These are phyloP conservation scores for Taphrina populina DNA, from an alignment of 1,139 yeast genomes.

Conservation along the genomic window DNA sequence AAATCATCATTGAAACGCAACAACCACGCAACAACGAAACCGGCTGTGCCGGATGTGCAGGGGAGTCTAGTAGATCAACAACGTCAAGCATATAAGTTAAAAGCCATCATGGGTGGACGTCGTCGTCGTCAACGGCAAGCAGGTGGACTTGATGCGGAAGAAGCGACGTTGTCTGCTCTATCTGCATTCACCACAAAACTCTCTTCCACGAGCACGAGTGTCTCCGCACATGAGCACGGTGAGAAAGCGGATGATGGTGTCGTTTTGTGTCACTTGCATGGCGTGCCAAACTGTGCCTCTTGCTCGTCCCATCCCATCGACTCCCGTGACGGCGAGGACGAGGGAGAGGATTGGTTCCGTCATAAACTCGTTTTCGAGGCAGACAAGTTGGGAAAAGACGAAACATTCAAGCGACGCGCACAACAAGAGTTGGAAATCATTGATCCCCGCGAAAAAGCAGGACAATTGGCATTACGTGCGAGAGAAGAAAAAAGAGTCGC, in stretches of 20 bases:
- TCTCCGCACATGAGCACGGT: constrained; percentile 1
- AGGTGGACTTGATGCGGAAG: constrained; percentile 34
- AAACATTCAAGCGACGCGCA: constrained; percentile 15
- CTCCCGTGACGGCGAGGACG: constrained; percentile 40
- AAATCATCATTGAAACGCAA: constrained; percentile 20
- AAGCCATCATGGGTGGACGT: constrained; percentile 33
- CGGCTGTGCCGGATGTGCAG: not conserved
- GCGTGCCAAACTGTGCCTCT: constrained; percentile 40
- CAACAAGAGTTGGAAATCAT: constrained; percentile 34
- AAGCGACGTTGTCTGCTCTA: constrained; percentile 38
- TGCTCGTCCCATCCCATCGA: constrained; percentile 38
- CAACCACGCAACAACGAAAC: too few relatives aligned
- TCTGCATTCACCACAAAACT: constrained; percentile 42
- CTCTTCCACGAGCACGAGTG: constrained; percentile 29
- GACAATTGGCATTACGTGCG: constrained; percentile 2
- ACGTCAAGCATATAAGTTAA: constrained; percentile 36
- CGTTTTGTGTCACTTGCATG: constrained; percentile 41
- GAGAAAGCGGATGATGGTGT: constrained; percentile 7
- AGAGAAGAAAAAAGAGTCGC: constrained; percentile 2
- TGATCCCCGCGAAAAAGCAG: constrained; percentile 36
- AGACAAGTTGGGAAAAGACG: constrained; percentile 37
- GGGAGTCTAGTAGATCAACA: constrained; percentile 38
- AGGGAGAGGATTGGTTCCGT: constrained; percentile 35
- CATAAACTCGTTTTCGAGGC: constrained; percentile 37
- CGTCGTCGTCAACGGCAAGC: constrained; percentile 30